phyloP scores from a whole-genome alignment of 2,329 filamentous ascomycete genomes.

The Claviceps pazoutovae region DNA sequence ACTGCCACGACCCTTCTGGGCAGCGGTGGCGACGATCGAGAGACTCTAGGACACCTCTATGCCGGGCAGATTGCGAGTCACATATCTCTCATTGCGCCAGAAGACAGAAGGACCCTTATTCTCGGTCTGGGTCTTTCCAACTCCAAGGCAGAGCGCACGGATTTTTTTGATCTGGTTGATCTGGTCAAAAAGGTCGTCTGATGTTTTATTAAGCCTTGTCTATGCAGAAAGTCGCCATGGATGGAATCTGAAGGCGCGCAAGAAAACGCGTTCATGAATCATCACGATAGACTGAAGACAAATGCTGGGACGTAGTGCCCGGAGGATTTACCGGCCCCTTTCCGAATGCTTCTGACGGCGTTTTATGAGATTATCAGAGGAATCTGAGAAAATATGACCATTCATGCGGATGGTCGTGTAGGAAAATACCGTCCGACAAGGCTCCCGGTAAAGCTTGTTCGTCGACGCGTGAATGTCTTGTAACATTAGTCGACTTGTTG shows the following conservation, averaged over 20 bases:
- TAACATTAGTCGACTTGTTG: background rate
- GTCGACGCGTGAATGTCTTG: background rate
- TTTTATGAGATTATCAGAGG: background rate
- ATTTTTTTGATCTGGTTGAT: slow-evolving; percentile 52
- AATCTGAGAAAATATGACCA: background rate
- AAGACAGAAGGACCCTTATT: slow-evolving; percentile 46
- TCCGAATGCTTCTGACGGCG: background rate
- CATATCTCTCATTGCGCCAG: slow-evolving; percentile 56
- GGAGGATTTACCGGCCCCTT: background rate
- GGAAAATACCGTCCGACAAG: background rate
- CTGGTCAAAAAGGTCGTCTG: slow-evolving; percentile 44
- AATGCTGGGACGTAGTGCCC: background rate
- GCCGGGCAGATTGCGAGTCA: slow-evolving; percentile 79
- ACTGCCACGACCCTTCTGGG: slow-evolving; percentile 81
- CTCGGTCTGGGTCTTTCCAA: slow-evolving; percentile 45
- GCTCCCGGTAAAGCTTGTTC: background rate
- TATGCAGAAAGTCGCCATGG: background rate
- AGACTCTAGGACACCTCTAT: slow-evolving; percentile 75
- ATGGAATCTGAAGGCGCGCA: background rate
- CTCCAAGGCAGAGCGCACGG: slow-evolving; percentile 35
- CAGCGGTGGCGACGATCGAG: slow-evolving; percentile 62
- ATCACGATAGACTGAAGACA: background rate
- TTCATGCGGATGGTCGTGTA: background rate
- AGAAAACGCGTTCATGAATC: background rate
- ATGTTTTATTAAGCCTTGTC: background rate